Base-by-base conservation (phyloP, 2,329 filamentous ascomycete species). In the Emmonsia crescens region DNA sequence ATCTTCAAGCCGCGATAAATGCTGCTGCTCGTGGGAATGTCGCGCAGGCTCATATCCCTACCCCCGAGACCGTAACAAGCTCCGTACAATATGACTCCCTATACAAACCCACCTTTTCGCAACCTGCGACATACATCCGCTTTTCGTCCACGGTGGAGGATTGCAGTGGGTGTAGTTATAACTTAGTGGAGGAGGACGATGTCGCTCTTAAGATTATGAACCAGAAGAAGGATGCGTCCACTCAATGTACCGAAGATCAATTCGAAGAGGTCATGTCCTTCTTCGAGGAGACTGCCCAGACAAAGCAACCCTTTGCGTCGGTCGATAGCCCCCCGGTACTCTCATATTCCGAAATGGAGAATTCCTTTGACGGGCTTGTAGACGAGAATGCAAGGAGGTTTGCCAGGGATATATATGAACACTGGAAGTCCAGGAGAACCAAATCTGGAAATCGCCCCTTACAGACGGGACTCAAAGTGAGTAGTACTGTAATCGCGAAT, bases 121-220 rank as follows among this genome's bases (percentile, higher is more conserved):
- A 95, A 75, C 91, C 94, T 59, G 86, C 87, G 64, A 94, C 92
- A 64, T 97, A 97, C 77, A 96, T 99, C 73, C 91, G 93, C 66
- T 97, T 96, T 78, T 97, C 94, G 66, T 93, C 96, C 67, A 99
- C 94, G 2, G 93, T 99, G 64, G 94, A 99, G 77, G 94, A 99
- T 76, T 96, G 89, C 70, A 88, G 91, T 71, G 89, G 89, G 70
- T 89, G 88, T 73, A 85, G 87, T 69, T 99, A 99, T 85, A 91
- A 96, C 77, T 93, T 97, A 89, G 92, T 87, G 33, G 86, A 88
- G 66, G 91, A 96, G 71, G 94, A 99, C 77, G 89, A 91, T 74
- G 84, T 82, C 61, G 96, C 90, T 72, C 83, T 99, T 68, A 89
- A 87, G 71, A 82, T 84, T 67, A 88, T 94, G 79, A 99, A 97